These are phyloP conservation scores for Lipomyces yamanashiensis DNA, from an alignment of 805 yeast species.

Conservation along the genomic window DNA sequence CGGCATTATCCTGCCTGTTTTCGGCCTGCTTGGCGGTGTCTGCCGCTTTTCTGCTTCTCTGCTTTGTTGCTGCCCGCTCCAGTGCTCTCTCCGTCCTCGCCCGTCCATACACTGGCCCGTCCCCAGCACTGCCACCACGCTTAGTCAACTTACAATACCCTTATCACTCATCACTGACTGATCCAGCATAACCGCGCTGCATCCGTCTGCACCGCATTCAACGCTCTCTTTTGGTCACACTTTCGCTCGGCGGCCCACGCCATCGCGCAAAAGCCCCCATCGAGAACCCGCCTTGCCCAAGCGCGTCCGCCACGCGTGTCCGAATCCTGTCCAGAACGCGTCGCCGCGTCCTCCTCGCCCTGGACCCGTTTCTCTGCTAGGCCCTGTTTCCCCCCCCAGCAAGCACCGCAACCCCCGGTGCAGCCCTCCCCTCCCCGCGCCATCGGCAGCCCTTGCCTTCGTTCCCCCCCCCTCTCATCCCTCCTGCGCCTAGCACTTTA, in stretches of 20 bases:
- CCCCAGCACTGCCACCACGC: not conserved
- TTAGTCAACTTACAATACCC: not conserved
- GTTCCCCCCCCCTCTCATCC: slow-evolving; percentile 4
- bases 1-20: too few relatives aligned
- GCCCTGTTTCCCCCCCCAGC: slow-evolving; percentile 7
- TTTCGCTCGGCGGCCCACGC: slow-evolving; percentile 17
- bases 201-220: not conserved
- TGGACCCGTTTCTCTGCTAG: not conserved
- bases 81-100: too few relatives aligned
- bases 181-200: not conserved
- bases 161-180: not conserved
- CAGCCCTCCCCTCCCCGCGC: slow-evolving; percentile 4
- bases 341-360: slow-evolving; percentile 3
- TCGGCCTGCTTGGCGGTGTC: too few relatives aligned
- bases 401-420: slow-evolving; percentile 1
- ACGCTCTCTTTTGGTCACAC: slow-evolving; percentile 1
- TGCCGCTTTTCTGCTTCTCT: too few relatives aligned
- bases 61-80: too few relatives aligned
- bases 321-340: not conserved
- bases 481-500: not conserved
- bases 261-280: slow-evolving; percentile 15
- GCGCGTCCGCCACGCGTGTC: slow-evolving; percentile 15
- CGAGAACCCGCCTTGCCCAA: slow-evolving; percentile 1
- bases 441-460: not conserved
- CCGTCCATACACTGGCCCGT: not conserved